Conservation (phyloP, 1,139 yeast species). For the Candida neerlandica region DNA sequence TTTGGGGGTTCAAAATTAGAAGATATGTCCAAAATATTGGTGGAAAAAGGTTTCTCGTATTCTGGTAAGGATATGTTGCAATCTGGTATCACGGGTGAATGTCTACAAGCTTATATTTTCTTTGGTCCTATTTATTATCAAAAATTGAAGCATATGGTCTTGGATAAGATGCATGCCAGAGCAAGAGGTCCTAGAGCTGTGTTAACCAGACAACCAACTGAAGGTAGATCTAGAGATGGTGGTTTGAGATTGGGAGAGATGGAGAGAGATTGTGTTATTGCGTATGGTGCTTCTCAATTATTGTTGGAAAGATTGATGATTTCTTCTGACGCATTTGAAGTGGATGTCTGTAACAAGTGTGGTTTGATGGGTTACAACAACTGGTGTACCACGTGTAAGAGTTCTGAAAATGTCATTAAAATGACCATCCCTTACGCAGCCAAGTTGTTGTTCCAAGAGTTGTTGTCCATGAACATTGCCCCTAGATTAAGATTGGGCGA, state of each 20-base stretch:
- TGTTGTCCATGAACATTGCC: conserved; percentile 96
- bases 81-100: conserved; percentile 98
- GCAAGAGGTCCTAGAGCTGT: conserved; percentile 99
- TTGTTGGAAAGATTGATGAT: conserved; percentile 93
- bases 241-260: conserved; percentile 98
- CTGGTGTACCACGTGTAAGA: conserved; percentile 96
- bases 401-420: conserved; percentile 80
- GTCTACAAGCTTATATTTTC: conserved; percentile 94
- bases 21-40: conserved; percentile 92
- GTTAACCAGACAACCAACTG: conserved; percentile 97
- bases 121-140: conserved; percentile 98
- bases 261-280: conserved; percentile 99
- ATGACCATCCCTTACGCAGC: conserved; percentile 99
- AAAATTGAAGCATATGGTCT: conserved; percentile 97
- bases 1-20: conserved; percentile 95
- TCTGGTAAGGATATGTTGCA: conserved; percentile 98
- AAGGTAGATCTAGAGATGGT: conserved; percentile 99
- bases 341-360: conserved; percentile 90
- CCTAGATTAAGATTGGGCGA: conserved; percentile 91
- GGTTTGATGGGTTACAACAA: conserved; percentile 98
- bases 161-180: conserved; percentile 99
- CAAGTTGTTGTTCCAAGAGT: conserved; percentile 90
- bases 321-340: conserved; percentile 97
- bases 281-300: conserved; percentile 97
- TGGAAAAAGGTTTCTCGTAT: conserved; percentile 89